Conservation (phyloP, 345 rosid genomes). For the Eucalyptus polybractea region DNA sequence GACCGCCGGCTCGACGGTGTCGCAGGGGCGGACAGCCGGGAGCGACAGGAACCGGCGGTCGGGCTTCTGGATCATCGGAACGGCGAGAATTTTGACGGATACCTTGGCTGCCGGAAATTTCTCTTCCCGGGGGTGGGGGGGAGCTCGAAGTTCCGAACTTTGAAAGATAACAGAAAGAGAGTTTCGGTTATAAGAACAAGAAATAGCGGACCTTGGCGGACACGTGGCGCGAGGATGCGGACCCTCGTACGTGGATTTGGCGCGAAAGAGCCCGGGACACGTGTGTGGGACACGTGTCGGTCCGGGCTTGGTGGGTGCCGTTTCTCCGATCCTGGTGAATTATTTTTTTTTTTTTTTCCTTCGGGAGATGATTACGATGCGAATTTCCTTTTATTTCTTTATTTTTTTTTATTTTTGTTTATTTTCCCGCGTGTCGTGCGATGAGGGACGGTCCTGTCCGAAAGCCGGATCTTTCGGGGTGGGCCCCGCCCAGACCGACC, state of each 20-base stretch:
- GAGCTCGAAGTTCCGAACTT: background rate
- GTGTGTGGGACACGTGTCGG: slow-evolving; percentile 15
- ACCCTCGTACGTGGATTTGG: background rate
- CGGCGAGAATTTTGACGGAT: background rate
- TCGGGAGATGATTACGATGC: background rate
- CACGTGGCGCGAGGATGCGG: slow-evolving; percentile 21
- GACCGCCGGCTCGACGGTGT: slow-evolving; percentile 30
- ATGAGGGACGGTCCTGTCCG: background rate
- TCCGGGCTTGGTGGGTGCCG: background rate
- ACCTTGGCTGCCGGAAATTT: background rate
- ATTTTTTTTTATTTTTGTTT: background rate
- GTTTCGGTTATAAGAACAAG: background rate
- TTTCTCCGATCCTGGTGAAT: slow-evolving; percentile 13
- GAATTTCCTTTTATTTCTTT: background rate
- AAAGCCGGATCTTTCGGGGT: background rate
- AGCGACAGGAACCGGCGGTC: slow-evolving; percentile 53
- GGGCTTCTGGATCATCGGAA: slow-evolving; percentile 20
- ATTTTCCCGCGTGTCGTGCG: background rate
- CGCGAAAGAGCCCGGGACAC: background rate
- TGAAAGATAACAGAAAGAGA: background rate
- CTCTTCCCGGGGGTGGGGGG: background rate
- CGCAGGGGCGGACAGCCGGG: slow-evolving; percentile 76
- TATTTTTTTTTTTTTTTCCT: background rate
- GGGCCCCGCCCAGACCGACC: slow-evolving; percentile 2
- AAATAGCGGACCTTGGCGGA: background rate